phyloP scores from a whole-genome alignment of 768 basidiomycete species.

The Psilocybe azurescens region DNA sequence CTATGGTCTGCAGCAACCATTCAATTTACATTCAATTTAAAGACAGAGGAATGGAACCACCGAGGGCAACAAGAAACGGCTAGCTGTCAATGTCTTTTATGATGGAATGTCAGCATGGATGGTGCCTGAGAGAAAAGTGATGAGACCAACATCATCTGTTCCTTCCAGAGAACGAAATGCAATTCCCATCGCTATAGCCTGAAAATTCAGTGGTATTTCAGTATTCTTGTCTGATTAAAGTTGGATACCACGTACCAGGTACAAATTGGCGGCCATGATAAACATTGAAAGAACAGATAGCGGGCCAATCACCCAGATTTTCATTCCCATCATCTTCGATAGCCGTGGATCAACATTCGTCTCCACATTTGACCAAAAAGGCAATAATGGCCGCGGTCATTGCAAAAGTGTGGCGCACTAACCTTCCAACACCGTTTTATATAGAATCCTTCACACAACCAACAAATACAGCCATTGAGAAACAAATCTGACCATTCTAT shows the following conservation, averaged over 20 bases:
- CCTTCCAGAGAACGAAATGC: slow-evolving; percentile 26
- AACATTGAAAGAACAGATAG: slow-evolving; percentile 38
- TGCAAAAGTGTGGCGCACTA: not conserved
- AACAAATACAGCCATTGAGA: slow-evolving; percentile 51
- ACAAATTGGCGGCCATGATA: slow-evolving; percentile 43
- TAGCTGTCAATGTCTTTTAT: slow-evolving; percentile 30
- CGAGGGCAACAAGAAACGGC: slow-evolving; percentile 33
- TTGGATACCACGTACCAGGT: slow-evolving; percentile 34
- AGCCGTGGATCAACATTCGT: not conserved
- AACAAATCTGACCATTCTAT: slow-evolving; percentile 53
- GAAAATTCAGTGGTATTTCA: not conserved
- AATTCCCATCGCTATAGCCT: slow-evolving; percentile 36
- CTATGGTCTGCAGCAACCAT: slow-evolving; percentile 34
- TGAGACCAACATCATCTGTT: slow-evolving; percentile 31
- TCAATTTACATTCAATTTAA: not conserved
- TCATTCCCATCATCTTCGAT: slow-evolving; percentile 45
- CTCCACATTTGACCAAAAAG: not conserved
- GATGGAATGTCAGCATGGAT: not conserved
- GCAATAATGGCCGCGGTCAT: not conserved
- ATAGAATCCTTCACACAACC: slow-evolving; percentile 53
- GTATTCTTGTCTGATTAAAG: not conserved
- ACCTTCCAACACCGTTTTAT: slow-evolving; percentile 60
- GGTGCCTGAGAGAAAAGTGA: not conserved
- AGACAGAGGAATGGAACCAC: slow-evolving; percentile 17
- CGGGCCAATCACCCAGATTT: slow-evolving; percentile 39